Base-by-base conservation (phyloP, 208 protist genomes). In the Crithidia fasciculata region DNA sequence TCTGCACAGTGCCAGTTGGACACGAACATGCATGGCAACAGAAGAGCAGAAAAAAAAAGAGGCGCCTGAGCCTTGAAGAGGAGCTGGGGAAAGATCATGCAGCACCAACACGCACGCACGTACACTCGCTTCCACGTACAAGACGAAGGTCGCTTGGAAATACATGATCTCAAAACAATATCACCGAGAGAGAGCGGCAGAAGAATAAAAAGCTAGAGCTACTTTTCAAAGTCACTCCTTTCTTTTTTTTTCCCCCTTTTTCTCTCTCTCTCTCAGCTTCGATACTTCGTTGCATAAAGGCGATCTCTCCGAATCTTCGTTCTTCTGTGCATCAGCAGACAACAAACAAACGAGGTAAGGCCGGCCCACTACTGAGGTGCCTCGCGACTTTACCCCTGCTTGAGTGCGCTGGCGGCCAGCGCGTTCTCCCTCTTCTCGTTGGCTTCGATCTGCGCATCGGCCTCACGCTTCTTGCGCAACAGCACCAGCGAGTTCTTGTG, bases 401-500 rank as follows among this genome's bases (percentile, higher is more conserved):
- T 68, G 44, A 55, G 8, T 10, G 8, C n/a, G 61, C n/a, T 49
- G 45, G 4, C 19, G 4, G 9, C 28, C 63, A 19, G 5, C 49
- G 12, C 2, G 28, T 44, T 40, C 49, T n/a, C 28, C 13, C 49
- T 53, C 4, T 5, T 5, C 5, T 54, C 10, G 0, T 3, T 0
- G 37, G 7, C 16, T 39, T 43, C 28, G 0, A 18, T 19, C 44
- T 2, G 4, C 4, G 6, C 4, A 15, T 3, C 0, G 55, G 40
- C 40, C 28, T 55, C 69, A 9, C 8, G 19, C 7, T 49, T 18
- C 53, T 69, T 72, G 49, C 60, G 59, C 49, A 15, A 41, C 28
- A 69, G 47, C 52, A 80, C 74, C 15, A 80, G 60, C 28, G 58
- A 69, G 60, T 70, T 59, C 67, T 69, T 61, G 67, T 69, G 67